Percentiles rank a stretch among this genome's conserved stretches.
Conservation (phyloP, 345 rosid genomes). For the Melaleuca alternifolia region DNA sequence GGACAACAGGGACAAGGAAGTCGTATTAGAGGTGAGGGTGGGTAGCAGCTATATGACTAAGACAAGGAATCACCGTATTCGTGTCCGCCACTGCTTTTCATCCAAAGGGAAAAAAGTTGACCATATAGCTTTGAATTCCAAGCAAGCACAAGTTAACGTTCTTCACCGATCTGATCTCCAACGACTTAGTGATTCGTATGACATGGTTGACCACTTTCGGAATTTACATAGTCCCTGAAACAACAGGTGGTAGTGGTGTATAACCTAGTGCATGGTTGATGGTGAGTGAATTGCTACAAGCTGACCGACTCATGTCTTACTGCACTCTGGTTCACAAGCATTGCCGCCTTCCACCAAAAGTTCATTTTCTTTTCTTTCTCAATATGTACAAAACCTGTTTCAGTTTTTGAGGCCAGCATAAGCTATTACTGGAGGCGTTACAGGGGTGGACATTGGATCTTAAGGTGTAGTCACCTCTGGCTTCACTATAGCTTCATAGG, state of each 20-base stretch:
- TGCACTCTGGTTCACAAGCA: neutral
- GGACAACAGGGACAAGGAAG: constrained; percentile 84
- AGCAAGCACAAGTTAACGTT: constrained; percentile 27
- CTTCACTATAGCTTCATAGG: neutral
- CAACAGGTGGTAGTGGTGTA: neutral
- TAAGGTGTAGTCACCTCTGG: neutral
- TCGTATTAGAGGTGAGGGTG: constrained; percentile 48
- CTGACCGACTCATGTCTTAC: neutral
- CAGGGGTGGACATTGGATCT: neutral
- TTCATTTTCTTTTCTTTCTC: neutral
- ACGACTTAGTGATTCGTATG: constrained; percentile 57
- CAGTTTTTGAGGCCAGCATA: neutral
- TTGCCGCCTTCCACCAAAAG: neutral
- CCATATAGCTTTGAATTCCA: constrained; percentile 3
- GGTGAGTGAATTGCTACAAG: neutral
- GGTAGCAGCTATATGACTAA: constrained; percentile 47
- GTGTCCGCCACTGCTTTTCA: constrained; percentile 61
- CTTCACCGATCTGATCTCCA: constrained; percentile 73
- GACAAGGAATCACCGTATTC: constrained; percentile 53
- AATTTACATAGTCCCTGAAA: constrained; percentile 65
- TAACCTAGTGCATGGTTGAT: neutral
- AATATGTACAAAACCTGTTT: neutral
- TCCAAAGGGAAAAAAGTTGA: constrained; percentile 20
- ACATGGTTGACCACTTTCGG: constrained; percentile 61
- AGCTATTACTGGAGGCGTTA: neutral